A percentile compares a stretch with the other conserved stretches of the same genome.
phyloP scores from a whole-genome alignment of 139 green algal species.

The Asterochloris sp. region DNA sequence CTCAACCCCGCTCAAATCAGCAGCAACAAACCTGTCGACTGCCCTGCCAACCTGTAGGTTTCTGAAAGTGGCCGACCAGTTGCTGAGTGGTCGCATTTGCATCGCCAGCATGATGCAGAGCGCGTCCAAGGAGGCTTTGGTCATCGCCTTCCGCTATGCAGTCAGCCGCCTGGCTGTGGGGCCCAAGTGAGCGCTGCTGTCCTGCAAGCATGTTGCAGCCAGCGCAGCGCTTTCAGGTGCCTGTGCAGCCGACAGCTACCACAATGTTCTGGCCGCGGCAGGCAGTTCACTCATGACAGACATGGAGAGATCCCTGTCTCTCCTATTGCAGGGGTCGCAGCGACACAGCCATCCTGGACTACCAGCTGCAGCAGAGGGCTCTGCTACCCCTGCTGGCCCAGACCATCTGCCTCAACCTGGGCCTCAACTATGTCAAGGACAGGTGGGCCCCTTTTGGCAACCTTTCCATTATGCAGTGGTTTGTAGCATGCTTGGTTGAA shows the following conservation, averaged over 20 bases:
- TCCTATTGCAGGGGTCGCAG: slow-evolving; percentile 47
- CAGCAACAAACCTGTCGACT: no score
- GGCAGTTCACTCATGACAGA: not conserved
- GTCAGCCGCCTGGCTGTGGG: slow-evolving; percentile 76
- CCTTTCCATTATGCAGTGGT: slow-evolving; percentile 27
- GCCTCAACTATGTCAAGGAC: slow-evolving; percentile 73
- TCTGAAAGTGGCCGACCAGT: slow-evolving; percentile 38
- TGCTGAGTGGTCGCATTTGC: slow-evolving; percentile 85
- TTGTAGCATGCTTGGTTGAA: no score
- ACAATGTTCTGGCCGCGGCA: not conserved
- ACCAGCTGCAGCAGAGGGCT: slow-evolving; percentile 87
- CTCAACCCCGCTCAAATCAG: no score
- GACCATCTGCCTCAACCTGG: slow-evolving; percentile 80
- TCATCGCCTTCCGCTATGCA: slow-evolving; percentile 68
- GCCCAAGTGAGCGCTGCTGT: slow-evolving; percentile 27
- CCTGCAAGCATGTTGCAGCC: no score
- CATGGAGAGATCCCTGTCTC: not conserved
- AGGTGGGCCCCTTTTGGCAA: slow-evolving; percentile 38
- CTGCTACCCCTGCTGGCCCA: slow-evolving; percentile 81
- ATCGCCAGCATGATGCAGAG: slow-evolving; percentile 88
- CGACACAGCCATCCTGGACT: slow-evolving; percentile 87
- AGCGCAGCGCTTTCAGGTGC: no score
- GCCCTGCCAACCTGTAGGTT: slow-evolving; percentile 31
- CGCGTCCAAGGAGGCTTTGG: slow-evolving; percentile 67
- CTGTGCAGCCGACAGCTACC: no score